Evolutionary conservation across 257 asterid genomes (phyloP).

Genomic region (Solanum megistacrolobum): DNA sequence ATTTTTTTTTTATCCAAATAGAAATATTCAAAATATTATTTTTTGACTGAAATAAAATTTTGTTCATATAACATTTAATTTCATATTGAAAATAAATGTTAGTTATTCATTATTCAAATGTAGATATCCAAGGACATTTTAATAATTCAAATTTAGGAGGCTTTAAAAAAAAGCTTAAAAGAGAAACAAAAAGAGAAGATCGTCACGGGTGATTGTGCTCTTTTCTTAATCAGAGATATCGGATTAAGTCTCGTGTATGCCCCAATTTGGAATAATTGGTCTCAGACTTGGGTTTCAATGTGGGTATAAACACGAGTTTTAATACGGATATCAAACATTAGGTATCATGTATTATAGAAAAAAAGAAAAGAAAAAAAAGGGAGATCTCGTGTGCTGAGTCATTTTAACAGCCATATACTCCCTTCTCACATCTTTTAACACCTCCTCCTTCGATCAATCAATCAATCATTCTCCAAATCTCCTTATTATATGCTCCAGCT

Average conservation of each 20-base stretch:
- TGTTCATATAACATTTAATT: not conserved
- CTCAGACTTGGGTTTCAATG: too few species aligned
- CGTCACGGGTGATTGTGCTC: fast-evolving
- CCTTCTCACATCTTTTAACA: not conserved
- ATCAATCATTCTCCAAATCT: not conserved
- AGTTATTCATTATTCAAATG: not conserved
- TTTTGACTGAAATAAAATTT: not conserved
- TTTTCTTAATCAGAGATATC: too few species aligned
- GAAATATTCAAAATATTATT: not conserved
- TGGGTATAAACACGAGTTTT: too few species aligned
- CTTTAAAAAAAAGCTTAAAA: too few species aligned
- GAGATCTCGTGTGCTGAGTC: not conserved
- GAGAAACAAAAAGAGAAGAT: too few species aligned
- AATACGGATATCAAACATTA: too few species aligned
- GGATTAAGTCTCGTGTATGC: fast-evolving
- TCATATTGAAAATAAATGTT: not conserved
- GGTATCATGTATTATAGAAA: too few species aligned
- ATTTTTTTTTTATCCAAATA: not conserved
- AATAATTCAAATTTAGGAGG: too few species aligned
- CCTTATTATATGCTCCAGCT: not conserved
- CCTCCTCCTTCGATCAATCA: not conserved
- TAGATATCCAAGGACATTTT: not conserved
- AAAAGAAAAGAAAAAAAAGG: too few species aligned
- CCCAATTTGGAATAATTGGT: too few species aligned
- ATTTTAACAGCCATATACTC: not conserved